Base-by-base conservation (phyloP, 163 green algal genomes). In the Trebouxia gelatinosa region DNA sequence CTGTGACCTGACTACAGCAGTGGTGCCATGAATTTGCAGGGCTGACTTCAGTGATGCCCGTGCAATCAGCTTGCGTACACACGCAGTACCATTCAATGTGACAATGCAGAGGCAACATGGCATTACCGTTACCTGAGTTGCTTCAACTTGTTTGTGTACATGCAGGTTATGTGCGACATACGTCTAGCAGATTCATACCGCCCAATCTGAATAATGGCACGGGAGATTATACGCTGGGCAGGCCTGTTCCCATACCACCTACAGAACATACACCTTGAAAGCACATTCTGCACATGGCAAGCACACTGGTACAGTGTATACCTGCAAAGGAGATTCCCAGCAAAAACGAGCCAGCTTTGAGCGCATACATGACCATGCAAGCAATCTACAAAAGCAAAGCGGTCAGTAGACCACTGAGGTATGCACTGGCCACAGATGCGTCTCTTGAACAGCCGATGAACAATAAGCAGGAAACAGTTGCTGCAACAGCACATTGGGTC, bases 91-190 rank as follows among this genome's bases (percentile, higher is more conserved):
- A 54, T 54, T 13, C 9, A 54, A 54, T n/a, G n/a, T 54, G 43
- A 54, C 43, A 54, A 54, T 13, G 13, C 11, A 9, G 13, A 23
- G 43, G 11, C 13, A 23, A 23, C 11, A 23, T 13, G 9, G 43
- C 43, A 54, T 9, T 23, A 54, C 43, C 9, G 9, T 9, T 54
- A 9, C 9, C 13, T 54, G 43, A 54, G 11, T 23, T 54, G 43
- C 43, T 23, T 23, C 43, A 54, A 23, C 43, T 23, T 54, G 43
- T 54, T 13, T 54, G 43, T 54, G 11, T 54, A 13, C 43, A 54
- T 68, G 64, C 64, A 72, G 64, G 64, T 1, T 72, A 37, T 72
- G 64, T 72, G 21, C 35, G 64, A 37, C 35, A 72, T 17, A 72
- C 64, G 6, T 51, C 64, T 26, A 72, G 64, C n/a, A 29, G 64